Base-by-base conservation (phyloP, 352 stramenopile species). In the Pythium aphanidermatum region DNA sequence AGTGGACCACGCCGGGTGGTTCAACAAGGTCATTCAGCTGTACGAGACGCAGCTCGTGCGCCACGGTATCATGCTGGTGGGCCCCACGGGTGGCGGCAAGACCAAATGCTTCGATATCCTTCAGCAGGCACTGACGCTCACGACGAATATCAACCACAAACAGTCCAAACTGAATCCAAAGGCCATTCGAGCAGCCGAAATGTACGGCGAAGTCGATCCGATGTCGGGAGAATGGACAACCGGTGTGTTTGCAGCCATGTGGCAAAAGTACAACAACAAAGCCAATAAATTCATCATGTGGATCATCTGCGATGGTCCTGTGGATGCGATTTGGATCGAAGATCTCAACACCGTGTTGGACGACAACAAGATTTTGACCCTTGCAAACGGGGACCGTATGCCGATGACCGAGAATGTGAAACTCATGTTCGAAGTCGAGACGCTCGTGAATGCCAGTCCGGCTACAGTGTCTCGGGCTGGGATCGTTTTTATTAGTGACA, bases 271-370 rank as follows among this genome's bases (percentile, higher is more conserved):
- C 75, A 99, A 98, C 70, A 98, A 98, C 57, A 95, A 97, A 45
- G 87, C 78, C 58, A 98, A 98, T 67, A 86, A 96, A 27, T 98
- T 98, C 66, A 98, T 98, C 72, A 99, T 96, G 51, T 98, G 96
- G 95, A 98, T 98, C 68, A 96, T 98, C 32, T 95, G 85, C 39
- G 96, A 99, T 56, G 96, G 96, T 1, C 96, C 95, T 3, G 94
- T 99, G 6, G 96, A 99, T 69, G 93, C 95, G 1, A 98, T 98
- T 74, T 99, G 96, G 95, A 99, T 98, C 44, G 96, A 99, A 68
- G 92, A 98, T 75, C 68, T 99, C 1, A 98, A 99, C 66, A 99
- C 94, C 0, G 95, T 98, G 34, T 72, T 99, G 2, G 95, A 98
- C 60, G 96, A 99, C 59, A 99, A 98, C 69, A 98, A 97, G 58